phyloP scores from a whole-genome alignment of 1,284 basidiomycete genomes.

The Cystobasidiaceae sp. region DNA sequence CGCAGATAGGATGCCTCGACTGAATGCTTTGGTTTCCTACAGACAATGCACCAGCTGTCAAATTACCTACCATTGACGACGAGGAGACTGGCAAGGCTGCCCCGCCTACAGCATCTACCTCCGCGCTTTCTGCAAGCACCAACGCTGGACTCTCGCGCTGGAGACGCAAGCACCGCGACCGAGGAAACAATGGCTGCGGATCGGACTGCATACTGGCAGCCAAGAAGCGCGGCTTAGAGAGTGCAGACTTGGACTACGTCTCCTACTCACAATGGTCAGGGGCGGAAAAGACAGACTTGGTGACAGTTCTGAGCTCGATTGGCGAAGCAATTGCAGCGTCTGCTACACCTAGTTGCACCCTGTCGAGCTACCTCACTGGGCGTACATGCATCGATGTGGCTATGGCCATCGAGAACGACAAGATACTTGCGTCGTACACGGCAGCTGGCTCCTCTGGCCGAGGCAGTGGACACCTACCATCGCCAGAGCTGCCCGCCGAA shows the following conservation, averaged over 20 bases:
- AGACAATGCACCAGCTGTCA: slow-evolving; percentile 22
- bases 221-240: neutral
- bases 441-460: neutral
- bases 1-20: no score
- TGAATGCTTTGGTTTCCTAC: no score
- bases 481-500: slow-evolving; percentile 8
- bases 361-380: slow-evolving; percentile 2
- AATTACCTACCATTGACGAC: neutral
- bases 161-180: slow-evolving; percentile 4
- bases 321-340: slow-evolving; percentile 2
- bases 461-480: neutral
- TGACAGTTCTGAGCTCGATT: neutral
- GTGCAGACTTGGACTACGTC: neutral
- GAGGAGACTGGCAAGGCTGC: slow-evolving; percentile 9
- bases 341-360: neutral
- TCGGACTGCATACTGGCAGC: neutral
- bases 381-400: slow-evolving; percentile 3
- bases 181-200: slow-evolving; percentile 10
- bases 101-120: neutral
- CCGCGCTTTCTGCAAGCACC: slow-evolving; percentile 11
- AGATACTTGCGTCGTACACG: neutral
- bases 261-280: neutral
- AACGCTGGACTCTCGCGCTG: slow-evolving; percentile 5
- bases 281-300: neutral
- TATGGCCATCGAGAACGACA: slow-evolving; percentile 4